Base-by-base conservation (phyloP, 2,329 filamentous ascomycete genomes). In the Phaeomoniella chlamydospora region DNA sequence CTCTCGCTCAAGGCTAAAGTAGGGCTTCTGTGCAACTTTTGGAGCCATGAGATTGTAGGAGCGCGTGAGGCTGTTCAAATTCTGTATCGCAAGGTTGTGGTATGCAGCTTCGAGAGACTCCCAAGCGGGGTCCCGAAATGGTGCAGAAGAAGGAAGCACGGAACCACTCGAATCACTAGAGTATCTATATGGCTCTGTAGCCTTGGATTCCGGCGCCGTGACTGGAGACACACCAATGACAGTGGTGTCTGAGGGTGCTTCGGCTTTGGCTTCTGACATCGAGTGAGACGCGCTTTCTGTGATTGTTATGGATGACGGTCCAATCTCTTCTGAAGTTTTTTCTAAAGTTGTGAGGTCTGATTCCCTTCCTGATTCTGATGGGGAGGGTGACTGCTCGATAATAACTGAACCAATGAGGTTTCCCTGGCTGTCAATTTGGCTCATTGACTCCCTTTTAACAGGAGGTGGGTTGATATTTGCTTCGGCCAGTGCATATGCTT, bases 41-140 rank as follows among this genome's bases (percentile, higher is more conserved):
- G 90, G 90, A 0, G 90, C 88, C 76, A 93, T 88, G 3, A 96
- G 72, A 49, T 96, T 96, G 64, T 98, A 98, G 11, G 82, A 82
- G 16, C 90, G 74, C 5, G 85, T 80, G 34, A 92, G 67, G 18
- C 61, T 57, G 57, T 96, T 96, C 38, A 96, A 72, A 38, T 83
- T 75, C 33, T 72, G 69, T 44, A 98, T 71, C 4, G 83, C 74
- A 4, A 90, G 68, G 29, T 70, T 72, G 53, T 87, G 75, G 58
- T 93, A 96, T 4, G 77, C 66, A 3, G 62, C 59, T 55, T 96
- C 85, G 4, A 72, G 69, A 14, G 65, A 58, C 43, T 90, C 72
- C 80, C 88, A 94, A 1, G 70, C 60, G 0, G 74, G 62, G 46
- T 96, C 85, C 19, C 90, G 77, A 50, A 94, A 88, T 2, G 82